phyloP scores from a whole-genome alignment of 371 early-diverging fungal species.

The Massospora cicadina region DNA sequence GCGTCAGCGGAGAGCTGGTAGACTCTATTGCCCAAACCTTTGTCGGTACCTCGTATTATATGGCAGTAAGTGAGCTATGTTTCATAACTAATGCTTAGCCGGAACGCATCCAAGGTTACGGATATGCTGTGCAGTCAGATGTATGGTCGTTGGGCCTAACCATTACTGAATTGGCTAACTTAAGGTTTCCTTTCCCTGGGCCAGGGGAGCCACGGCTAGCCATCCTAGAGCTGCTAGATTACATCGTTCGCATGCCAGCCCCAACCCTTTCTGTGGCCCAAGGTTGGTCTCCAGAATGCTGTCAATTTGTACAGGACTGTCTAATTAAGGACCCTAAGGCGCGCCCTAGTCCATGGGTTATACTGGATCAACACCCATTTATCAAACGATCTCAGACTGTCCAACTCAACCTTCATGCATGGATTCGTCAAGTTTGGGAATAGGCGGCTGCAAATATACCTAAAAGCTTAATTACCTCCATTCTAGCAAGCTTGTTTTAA shows the following conservation, averaged over 20 bases:
- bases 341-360: conserved; percentile 57
- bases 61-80: conserved; percentile 45
- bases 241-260: conserved; percentile 74
- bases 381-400: conserved; percentile 19
- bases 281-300: conserved; percentile 16
- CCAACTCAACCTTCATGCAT: conserved; percentile 13
- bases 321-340: conserved; percentile 57
- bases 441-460: no score
- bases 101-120: conserved; percentile 84
- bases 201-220: conserved; percentile 42
- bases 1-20: conserved; percentile 77
- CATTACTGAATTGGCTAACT: conserved; percentile 80
- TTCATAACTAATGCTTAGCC: conserved; percentile 33
- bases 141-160: conserved; percentile 91
- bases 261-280: conserved; percentile 31
- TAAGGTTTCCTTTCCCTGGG: conserved; percentile 71
- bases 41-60: conserved; percentile 88
- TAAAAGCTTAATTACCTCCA: no score
- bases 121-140: conserved; percentile 81
- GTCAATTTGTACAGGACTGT: conserved; percentile 16
- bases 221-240: conserved; percentile 78
- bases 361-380: conserved; percentile 41
- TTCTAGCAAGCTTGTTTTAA: no score
- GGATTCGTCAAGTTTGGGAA: conserved; percentile 39
- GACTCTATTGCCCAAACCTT: conserved; percentile 85